Percentiles rank a stretch among this genome's conserved stretches.
Conservation (phyloP, 345 rosid species). For the Pseudoturritis turrita region DNA sequence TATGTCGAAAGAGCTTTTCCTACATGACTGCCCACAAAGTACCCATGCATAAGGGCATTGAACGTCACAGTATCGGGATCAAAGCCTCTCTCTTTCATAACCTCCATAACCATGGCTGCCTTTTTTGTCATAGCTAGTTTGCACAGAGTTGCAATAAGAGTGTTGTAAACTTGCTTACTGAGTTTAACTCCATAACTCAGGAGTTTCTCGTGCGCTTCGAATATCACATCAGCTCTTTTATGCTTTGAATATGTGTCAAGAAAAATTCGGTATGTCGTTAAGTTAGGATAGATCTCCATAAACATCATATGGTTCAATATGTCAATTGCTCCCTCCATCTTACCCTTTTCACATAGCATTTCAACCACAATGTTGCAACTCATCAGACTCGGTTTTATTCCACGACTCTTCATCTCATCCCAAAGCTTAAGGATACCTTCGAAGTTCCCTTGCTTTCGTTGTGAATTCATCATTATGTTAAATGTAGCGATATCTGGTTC, state of each 20-base stretch:
- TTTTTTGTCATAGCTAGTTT: constrained; percentile 71
- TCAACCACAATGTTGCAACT: constrained; percentile 58
- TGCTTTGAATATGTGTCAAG: constrained; percentile 52
- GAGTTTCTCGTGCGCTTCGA: constrained; percentile 56
- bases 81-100: constrained; percentile 54
- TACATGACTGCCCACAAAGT: constrained; percentile 53
- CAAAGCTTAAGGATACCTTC: constrained; percentile 53
- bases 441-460: constrained; percentile 48
- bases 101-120: constrained; percentile 51
- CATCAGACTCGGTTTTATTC: constrained; percentile 54
- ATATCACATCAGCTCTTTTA: constrained; percentile 49
- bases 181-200: constrained; percentile 51
- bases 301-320: constrained; percentile 50
- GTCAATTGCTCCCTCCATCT: constrained; percentile 48
- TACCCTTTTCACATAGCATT: constrained; percentile 50
- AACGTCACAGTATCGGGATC: constrained; percentile 49
- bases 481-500: constrained; percentile 63
- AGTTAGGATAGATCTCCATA: constrained; percentile 50
- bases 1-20: constrained; percentile 47
- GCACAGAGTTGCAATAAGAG: constrained; percentile 60
- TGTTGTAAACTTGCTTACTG: constrained; percentile 52
- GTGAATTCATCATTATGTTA: constrained; percentile 71
- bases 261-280: constrained; percentile 44
- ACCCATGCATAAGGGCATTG: constrained; percentile 72
- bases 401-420: constrained; percentile 59